Percentiles rank a stretch among this genome's conserved stretches.
phyloP scores from a whole-genome alignment of 1,139 yeast genomes.

The Schwanniomyces etchellsii region DNA sequence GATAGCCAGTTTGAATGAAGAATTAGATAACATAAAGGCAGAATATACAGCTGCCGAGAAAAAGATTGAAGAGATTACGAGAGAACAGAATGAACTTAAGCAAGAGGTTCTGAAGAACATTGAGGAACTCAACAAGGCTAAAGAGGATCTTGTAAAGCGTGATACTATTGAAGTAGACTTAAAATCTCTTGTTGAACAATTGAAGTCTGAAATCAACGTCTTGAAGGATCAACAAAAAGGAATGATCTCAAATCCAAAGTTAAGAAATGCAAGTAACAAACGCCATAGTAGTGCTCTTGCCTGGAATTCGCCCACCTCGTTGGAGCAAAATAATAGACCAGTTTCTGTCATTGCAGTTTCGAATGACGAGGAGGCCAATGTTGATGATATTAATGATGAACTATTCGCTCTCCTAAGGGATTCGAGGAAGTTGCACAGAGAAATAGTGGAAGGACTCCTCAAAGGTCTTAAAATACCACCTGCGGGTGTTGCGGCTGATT shows the following conservation, averaged over 20 bases:
- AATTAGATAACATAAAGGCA: slow-evolving; percentile 49
- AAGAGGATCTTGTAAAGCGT: slow-evolving; percentile 55
- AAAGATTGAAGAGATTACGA: slow-evolving; percentile 59
- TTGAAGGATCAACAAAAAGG: slow-evolving; percentile 34
- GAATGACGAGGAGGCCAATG: slow-evolving; percentile 49
- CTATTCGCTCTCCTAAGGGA: slow-evolving; percentile 70
- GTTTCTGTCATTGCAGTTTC: slow-evolving; percentile 58
- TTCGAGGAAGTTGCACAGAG: slow-evolving; percentile 72
- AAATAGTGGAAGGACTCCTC: slow-evolving; percentile 81
- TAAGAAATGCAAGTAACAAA: slow-evolving; percentile 26
- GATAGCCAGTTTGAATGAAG: slow-evolving; percentile 49
- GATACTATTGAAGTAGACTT: slow-evolving; percentile 66
- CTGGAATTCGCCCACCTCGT: slow-evolving; percentile 27
- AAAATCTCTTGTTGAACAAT: slow-evolving; percentile 61
- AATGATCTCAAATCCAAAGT: slow-evolving; percentile 20
- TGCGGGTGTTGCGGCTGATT: slow-evolving; percentile 76
- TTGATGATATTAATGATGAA: slow-evolving; percentile 70
- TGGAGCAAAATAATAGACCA: slow-evolving; percentile 41
- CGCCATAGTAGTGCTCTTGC: slow-evolving; percentile 40
- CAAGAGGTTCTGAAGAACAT: slow-evolving; percentile 58
- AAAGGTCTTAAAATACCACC: slow-evolving; percentile 86
- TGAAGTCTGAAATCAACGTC: slow-evolving; percentile 59
- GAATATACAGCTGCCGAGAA: slow-evolving; percentile 59
- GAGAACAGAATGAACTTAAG: slow-evolving; percentile 60
- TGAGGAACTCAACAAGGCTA: slow-evolving; percentile 59